These are phyloP conservation scores for Blepharisma stoltei DNA, from an alignment of 73 alveolate species.

Conservation along the genomic window DNA sequence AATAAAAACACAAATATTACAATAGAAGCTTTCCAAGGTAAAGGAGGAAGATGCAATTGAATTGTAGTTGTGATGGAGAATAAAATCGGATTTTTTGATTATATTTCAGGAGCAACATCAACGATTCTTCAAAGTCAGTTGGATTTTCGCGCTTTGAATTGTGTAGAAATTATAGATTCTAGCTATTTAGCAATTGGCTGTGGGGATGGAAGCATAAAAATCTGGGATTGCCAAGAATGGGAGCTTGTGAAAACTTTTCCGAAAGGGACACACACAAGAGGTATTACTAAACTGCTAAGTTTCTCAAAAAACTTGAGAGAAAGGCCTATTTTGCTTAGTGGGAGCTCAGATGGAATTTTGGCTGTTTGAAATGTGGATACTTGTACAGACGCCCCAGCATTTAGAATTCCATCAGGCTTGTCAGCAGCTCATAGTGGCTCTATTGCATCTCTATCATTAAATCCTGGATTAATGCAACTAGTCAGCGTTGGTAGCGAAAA, in stretches of 20 bases:
- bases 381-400: constrained; percentile 35
- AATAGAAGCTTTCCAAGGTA: constrained; percentile 14
- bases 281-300: constrained; percentile 16
- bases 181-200: constrained; percentile 28
- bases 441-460: neutral
- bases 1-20: neutral
- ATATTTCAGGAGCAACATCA: neutral
- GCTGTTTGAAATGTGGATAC: constrained; percentile 38
- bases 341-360: constrained; percentile 20
- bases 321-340: constrained; percentile 11
- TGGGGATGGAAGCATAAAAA: constrained; percentile 24
- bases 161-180: constrained; percentile 15
- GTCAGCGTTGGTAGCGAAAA: neutral
- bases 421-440: constrained; percentile 4
- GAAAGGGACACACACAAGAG: constrained; percentile 26
- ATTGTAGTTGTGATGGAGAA: constrained; percentile 12
- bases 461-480: neutral
- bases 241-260: constrained; percentile 19
- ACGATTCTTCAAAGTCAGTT: neutral
- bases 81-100: constrained; percentile 7
- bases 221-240: constrained; percentile 25
- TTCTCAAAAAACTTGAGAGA: constrained; percentile 22
- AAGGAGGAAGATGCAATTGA: neutral
- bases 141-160: neutral
- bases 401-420: constrained; percentile 14